These are phyloP conservation scores for Lithohypha guttulata DNA, from an alignment of 2,329 filamentous ascomycete genomes.

Conservation along the genomic window DNA sequence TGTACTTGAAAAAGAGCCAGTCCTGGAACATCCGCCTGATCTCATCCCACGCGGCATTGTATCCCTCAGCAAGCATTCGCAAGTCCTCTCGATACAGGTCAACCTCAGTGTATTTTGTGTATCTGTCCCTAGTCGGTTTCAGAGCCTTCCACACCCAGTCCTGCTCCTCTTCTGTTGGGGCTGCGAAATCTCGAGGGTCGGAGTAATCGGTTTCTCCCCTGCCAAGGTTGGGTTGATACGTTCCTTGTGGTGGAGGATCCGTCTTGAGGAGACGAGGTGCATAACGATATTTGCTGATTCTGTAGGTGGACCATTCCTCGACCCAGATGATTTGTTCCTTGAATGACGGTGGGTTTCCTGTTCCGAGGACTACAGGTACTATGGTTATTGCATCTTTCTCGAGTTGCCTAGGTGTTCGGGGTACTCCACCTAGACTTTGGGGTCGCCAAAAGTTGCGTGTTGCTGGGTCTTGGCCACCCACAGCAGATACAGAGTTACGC, in stretches of 20 bases:
- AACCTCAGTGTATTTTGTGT: background rate
- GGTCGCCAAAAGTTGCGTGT: too few species aligned
- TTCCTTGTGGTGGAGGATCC: constrained; percentile 2
- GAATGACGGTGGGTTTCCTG: too few species aligned
- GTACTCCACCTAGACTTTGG: too few species aligned
- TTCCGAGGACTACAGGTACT: too few species aligned
- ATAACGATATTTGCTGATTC: background rate
- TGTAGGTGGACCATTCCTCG: constrained; percentile 1
- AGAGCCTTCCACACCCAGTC: background rate
- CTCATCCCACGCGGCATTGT: constrained; percentile 3
- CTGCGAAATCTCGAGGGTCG: constrained; percentile 1
- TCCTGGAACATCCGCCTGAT: background rate
- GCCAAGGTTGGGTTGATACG: background rate
- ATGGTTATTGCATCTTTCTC: too few species aligned
- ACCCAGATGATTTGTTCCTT: too few species aligned
- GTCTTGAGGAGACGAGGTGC: background rate
- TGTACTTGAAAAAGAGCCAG: background rate
- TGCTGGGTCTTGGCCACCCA: too few species aligned
- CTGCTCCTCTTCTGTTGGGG: background rate
- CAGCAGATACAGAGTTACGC: too few species aligned
- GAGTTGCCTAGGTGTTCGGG: too few species aligned
- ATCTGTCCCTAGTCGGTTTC: background rate
- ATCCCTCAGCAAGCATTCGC: background rate
- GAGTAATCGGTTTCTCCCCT: constrained; percentile 1
- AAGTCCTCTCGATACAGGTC: background rate